These are phyloP conservation scores for Juncus inflexus DNA, from an alignment of 176 grass and related monocot genomes.

Conservation along the genomic window DNA sequence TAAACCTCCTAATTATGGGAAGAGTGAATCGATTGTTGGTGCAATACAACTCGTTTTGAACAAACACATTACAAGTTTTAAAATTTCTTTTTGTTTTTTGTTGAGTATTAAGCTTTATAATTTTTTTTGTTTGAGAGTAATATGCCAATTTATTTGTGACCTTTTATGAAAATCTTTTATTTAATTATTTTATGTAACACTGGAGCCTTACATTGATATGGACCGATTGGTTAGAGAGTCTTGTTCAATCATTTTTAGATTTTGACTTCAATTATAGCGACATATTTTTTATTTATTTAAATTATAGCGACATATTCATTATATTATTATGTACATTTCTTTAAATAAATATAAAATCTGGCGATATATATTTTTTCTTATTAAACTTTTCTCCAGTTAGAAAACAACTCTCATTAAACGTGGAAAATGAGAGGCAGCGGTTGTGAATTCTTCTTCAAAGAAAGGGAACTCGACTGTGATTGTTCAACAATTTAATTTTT, in stretches of 20 bases:
- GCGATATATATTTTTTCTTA: background rate
- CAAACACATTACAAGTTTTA: slow-evolving; percentile 1
- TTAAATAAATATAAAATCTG: slow-evolving; percentile 6
- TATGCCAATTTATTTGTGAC: background rate
- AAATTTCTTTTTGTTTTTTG: background rate
- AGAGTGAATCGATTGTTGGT: slow-evolving; percentile 4
- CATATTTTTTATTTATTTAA: background rate
- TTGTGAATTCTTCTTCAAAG: slow-evolving; percentile 17
- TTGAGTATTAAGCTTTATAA: background rate
- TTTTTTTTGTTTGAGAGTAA: slow-evolving; percentile 6
- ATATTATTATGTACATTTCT: background rate
- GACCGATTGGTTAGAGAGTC: slow-evolving; percentile 17
- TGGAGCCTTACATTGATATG: slow-evolving; percentile 3
- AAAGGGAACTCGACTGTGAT: slow-evolving; percentile 15
- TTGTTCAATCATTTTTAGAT: slow-evolving; percentile 27
- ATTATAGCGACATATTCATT: background rate
- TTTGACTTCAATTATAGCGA: background rate
- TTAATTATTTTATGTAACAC: background rate
- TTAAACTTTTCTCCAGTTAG: background rate
- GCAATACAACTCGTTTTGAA: slow-evolving; percentile 8
- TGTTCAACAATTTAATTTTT: slow-evolving; percentile 18
- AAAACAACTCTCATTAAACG: background rate
- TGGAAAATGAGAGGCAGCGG: slow-evolving; percentile 6
- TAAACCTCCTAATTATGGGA: slow-evolving; percentile 10
- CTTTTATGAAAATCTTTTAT: background rate